phyloP scores from a whole-genome alignment of 768 basidiomycete species.

The Paxillus involutus region DNA sequence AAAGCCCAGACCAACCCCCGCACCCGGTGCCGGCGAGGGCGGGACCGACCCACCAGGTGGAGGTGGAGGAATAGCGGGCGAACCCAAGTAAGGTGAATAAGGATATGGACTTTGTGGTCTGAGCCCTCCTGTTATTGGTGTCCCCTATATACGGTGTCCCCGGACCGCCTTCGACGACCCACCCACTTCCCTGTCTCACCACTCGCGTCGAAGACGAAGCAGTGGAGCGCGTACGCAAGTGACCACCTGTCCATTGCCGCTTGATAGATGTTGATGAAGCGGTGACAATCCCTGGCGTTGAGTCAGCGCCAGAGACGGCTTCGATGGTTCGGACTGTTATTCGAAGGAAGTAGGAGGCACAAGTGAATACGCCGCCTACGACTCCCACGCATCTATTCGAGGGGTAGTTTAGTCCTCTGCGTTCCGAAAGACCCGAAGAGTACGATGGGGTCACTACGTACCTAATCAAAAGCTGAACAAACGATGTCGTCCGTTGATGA shows the following conservation, averaged over 20 bases:
- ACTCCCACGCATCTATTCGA: constrained; percentile 77
- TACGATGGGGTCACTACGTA: constrained; percentile 13
- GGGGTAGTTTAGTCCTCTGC: neutral
- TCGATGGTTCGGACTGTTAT: constrained; percentile 64
- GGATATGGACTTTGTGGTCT: constrained; percentile 27
- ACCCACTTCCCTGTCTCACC: constrained; percentile 56
- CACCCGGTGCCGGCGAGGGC: constrained; percentile 18
- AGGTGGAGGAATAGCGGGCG: constrained; percentile 1
- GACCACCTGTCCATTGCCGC: constrained; percentile 66
- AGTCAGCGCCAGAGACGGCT: constrained; percentile 55
- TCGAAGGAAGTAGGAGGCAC: constrained; percentile 74
- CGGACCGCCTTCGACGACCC: constrained; percentile 52
- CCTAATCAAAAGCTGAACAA: constrained; percentile 81
- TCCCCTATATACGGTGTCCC: constrained; percentile 35
- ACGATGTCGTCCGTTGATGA: constrained; percentile 81
- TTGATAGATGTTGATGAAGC: constrained; percentile 65
- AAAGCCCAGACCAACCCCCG: constrained; percentile 28
- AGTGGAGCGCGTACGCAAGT: constrained; percentile 56
- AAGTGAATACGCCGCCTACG: constrained; percentile 88
- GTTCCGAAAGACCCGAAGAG: neutral
- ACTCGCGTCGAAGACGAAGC: constrained; percentile 34
- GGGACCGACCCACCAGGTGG: constrained; percentile 22
- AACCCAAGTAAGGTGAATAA: constrained; percentile 31
- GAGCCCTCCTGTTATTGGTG: constrained; percentile 33
- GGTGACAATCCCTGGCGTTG: constrained; percentile 56